These are phyloP conservation scores for Laguncularia racemosa DNA, from an alignment of 345 rosid species.

Conservation along the genomic window DNA sequence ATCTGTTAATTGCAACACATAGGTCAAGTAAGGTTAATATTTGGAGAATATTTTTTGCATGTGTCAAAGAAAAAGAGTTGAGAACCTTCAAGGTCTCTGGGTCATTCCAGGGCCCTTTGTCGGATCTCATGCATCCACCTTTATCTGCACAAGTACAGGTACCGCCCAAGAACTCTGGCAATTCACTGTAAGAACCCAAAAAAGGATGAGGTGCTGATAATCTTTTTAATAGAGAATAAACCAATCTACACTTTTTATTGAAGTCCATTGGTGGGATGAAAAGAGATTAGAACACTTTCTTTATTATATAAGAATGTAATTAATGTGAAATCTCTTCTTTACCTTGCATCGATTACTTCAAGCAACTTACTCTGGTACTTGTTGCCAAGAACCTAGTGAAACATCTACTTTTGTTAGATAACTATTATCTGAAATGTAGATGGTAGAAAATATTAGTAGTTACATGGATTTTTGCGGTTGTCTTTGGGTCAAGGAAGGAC, in stretches of 20 bases:
- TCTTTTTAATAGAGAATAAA: too few relatives aligned
- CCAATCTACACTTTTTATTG: too few relatives aligned
- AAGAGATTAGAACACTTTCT: too few relatives aligned
- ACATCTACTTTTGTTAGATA: background rate
- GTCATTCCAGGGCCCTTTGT: constrained; percentile 39
- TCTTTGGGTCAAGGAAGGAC: constrained; percentile 39
- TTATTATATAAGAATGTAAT: too few relatives aligned
- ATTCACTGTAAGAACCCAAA: too few relatives aligned
- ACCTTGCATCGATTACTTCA: constrained; percentile 38
- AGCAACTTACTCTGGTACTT: constrained; percentile 35
- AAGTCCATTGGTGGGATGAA: too few relatives aligned
- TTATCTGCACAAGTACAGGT: constrained; percentile 31
- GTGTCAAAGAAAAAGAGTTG: background rate
- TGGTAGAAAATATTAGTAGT: constrained; percentile 1
- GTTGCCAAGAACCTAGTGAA: constrained; percentile 32
- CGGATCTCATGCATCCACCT: constrained; percentile 36
- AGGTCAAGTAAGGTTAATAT: background rate
- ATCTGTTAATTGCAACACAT: constrained; percentile 25
- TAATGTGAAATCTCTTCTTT: background rate
- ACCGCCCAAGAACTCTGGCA: too few relatives aligned
- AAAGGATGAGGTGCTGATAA: too few relatives aligned
- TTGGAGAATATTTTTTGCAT: background rate
- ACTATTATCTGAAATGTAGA: background rate
- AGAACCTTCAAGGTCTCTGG: constrained; percentile 24
- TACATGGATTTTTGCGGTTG: constrained; percentile 37